Percentiles rank a stretch among this genome's conserved stretches.
phyloP scores from a whole-genome alignment of 2,329 filamentous ascomycete species.

The Calonectria henricotiae region DNA sequence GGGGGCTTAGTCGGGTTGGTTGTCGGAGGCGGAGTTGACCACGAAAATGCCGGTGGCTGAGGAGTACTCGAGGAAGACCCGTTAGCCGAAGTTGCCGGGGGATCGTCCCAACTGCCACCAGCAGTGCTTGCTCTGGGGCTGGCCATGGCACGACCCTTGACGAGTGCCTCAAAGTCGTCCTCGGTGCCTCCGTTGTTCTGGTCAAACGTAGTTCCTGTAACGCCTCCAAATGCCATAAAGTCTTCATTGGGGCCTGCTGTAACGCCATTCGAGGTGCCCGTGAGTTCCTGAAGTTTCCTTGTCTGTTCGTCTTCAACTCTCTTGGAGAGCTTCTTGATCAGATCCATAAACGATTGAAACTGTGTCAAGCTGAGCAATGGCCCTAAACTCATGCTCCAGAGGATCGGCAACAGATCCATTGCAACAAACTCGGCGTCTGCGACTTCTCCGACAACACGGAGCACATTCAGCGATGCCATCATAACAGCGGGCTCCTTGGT shows the following conservation, averaged over 20 bases:
- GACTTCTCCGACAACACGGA: constrained; percentile 85
- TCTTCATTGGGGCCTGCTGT: constrained; percentile 72
- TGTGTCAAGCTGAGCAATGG: constrained; percentile 90
- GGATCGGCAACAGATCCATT: constrained; percentile 88
- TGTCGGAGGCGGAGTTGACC: constrained; percentile 73
- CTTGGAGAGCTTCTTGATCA: constrained; percentile 85
- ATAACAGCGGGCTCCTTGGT: constrained; percentile 98
- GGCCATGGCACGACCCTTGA: constrained; percentile 75
- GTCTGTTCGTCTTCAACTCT: constrained; percentile 92
- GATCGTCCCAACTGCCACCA: constrained; percentile 67
- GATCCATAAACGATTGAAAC: constrained; percentile 90
- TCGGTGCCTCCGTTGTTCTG: constrained; percentile 69
- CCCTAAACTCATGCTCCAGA: constrained; percentile 94
- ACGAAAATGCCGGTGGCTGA: constrained; percentile 72
- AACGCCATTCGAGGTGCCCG: constrained; percentile 70
- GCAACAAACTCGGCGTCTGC: constrained; percentile 94
- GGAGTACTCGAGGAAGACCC: constrained; percentile 59
- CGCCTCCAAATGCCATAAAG: constrained; percentile 79
- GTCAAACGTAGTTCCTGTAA: constrained; percentile 75
- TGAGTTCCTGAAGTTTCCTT: constrained; percentile 89
- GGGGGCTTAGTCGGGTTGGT: constrained; percentile 55
- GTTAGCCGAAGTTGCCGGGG: constrained; percentile 56
- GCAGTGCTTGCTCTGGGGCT: constrained; percentile 61
- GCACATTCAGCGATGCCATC: constrained; percentile 90
- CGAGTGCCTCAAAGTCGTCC: constrained; percentile 89